Conservation (phyloP, 2,329 filamentous ascomycete genomes). For the Tolypocladium tundrense region DNA sequence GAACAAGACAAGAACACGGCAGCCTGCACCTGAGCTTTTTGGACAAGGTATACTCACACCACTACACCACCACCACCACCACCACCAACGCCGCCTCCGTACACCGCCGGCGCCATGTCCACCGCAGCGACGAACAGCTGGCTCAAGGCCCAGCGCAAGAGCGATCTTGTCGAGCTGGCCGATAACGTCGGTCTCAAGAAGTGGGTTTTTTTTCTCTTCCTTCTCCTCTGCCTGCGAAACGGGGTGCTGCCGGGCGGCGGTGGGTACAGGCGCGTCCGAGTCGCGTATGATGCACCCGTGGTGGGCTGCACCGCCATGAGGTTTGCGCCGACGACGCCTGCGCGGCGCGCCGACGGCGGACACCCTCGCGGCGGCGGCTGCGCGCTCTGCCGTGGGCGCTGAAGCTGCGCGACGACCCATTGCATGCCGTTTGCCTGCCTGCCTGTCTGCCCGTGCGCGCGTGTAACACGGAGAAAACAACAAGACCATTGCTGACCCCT, state of each 20-base stretch:
- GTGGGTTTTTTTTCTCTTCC: conserved; percentile 39
- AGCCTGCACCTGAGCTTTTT: not conserved
- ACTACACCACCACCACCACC: not conserved
- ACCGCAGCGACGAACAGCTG: conserved; percentile 47
- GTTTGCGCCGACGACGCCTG: not conserved
- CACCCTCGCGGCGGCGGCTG: not conserved
- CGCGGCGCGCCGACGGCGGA: not conserved
- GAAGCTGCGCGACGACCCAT: not conserved
- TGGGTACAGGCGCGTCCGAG: not conserved
- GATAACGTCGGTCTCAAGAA: conserved; percentile 59
- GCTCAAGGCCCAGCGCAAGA: conserved; percentile 74
- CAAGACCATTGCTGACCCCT: not conserved
- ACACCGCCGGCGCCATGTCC: conserved; percentile 10
- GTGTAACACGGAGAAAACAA: not conserved
- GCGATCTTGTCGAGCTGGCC: conserved; percentile 65
- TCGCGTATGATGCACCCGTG: not conserved
- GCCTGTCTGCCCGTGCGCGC: not conserved
- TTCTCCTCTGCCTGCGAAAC: not conserved
- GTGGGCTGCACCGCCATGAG: not conserved
- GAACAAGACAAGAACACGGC: not conserved
- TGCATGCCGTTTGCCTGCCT: not conserved
- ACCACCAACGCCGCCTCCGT: not conserved
- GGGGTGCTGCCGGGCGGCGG: not conserved
- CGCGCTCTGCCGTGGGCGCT: not conserved
- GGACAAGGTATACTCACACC: not conserved